Conservation (phyloP, 306 rosid species). For the Chamaecrista fasciculata region DNA sequence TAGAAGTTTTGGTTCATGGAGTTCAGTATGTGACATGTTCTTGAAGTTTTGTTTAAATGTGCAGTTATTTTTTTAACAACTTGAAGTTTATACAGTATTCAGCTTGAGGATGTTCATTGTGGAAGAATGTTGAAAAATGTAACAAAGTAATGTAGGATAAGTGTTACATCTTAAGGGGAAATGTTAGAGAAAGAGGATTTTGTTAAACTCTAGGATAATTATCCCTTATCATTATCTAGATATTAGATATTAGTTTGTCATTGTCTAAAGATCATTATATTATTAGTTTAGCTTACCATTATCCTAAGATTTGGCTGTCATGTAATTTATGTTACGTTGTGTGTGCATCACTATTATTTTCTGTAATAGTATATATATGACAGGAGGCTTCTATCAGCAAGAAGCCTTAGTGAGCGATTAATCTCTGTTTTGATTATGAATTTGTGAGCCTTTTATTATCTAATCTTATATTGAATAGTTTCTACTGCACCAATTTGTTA, state of each 20-base stretch:
- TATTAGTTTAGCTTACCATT: neutral
- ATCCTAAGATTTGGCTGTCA: neutral
- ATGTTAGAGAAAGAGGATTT: neutral
- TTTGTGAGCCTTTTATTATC: neutral
- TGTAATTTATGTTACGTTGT: neutral
- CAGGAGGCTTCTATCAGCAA: neutral
- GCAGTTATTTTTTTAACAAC: neutral
- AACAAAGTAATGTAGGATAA: neutral
- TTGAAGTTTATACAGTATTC: neutral
- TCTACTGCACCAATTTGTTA: neutral
- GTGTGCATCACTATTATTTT: neutral
- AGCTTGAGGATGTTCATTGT: no score
- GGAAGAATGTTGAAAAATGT: neutral
- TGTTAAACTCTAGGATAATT: neutral
- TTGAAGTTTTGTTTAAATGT: neutral
- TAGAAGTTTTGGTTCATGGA: neutral
- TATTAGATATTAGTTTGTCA: neutral
- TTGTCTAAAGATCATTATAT: neutral
- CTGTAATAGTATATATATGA: neutral
- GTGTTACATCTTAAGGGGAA: neutral
- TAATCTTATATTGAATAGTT: neutral
- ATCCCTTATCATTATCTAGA: neutral
- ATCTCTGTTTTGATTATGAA: neutral
- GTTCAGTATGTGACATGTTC: neutral
- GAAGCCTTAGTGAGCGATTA: neutral